Evolutionary conservation across 164 flowering plant genomes (phyloP), one percentile per base, ranked within the genome.

Genomic region (Magnolia officinalis): DNA sequence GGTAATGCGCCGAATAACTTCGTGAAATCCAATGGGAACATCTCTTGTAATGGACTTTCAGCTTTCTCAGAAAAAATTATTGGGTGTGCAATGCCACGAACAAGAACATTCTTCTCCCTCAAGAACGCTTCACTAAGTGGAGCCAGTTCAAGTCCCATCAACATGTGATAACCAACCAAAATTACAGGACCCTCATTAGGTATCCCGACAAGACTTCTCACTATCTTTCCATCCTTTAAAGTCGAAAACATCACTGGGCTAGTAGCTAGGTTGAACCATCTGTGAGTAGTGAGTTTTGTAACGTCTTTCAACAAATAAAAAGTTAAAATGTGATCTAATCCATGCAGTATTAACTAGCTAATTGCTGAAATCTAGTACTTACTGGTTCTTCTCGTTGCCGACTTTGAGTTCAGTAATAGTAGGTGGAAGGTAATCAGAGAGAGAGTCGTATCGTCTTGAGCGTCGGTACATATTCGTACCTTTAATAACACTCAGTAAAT

Each of bases 121-220:
- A 96, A 74, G 80, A 92, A 92, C 79, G 76, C 85, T 76, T 87
- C 91, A 66, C 88, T 77, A 26, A 96, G 84, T 20, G 89, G 78
- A 72, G 23, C 52, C 49, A 94, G 82, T 78, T 96, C 99, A 2
- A 88, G 13, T 66, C 98, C 99, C 88, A 92, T 50, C 78, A 96
- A 78, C 95, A 92, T 96, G 84, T 94, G 99, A 82, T 94, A 86
- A 68, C 99, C 99, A 75, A 95, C 93, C 29, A 92, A 78, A 68
- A 95, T 75, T 58, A 95, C 90, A 24, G 96, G 99, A 74, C 99
- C 99, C 83, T 94, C 90, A 82, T 78, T 72, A 8, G 99, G 99
- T 79, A 95, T 87, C 29, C 96, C 98, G 4, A 82, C 82, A 77
- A 96, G 91, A 78, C 99, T 96, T 79, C 80, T 83, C 76, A 96